Evolutionary conservation across 305 asterid species (phyloP), one percentile per base, ranked within the genome.

Genomic region (Solanum hybrid): DNA sequence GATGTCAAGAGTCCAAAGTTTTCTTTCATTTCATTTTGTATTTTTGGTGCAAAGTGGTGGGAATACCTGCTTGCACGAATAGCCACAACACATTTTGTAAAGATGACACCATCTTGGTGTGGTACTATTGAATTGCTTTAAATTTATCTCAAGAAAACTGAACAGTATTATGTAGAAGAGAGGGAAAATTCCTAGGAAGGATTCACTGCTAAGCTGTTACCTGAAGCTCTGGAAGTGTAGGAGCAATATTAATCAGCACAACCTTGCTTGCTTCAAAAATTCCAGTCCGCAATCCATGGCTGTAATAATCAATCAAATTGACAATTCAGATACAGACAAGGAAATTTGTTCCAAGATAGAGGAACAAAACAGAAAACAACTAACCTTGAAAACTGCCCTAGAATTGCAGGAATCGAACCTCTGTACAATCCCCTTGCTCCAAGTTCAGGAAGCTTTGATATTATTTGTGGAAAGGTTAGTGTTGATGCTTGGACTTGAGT

Each of bases 271-370:
- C 98, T 94, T 97, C 99, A 73, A 94, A 93, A 79, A 97, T 94
- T 92, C 99, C 99, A 72, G 98, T 97, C 90, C 99, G 94, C 90
- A 97, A 93, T 79, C 99, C 99, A 89, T 97, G 99, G 91, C 98
- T 97, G 96, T 90, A 88, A 45, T 24, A 89, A 86, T 88, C 34
- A 90, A 85, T 34, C 76, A 27, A 9, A 56, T 17, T 87, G 29
- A 82, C 7, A 5, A 69, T 90, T 35, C 78, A 88, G 78, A 84
- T 14, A 37, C n/a, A 78, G 60, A n/a, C 71, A 88, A 32, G 11
- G 29, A 5, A 79, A 32, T 10, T 80, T 51, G 5, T 31, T 56
- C 29, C 37, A 71, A 66, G 75, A 86, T 32, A 71, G 88, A 87
- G 22, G 17, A n/a, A 89, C 36, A 31, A 40, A 80, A 76, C 24